Evolutionary conservation across 2,329 filamentous ascomycete genomes (phyloP), one percentile per base, ranked within the genome.

Genomic region (Verticillium albo-atrum): DNA sequence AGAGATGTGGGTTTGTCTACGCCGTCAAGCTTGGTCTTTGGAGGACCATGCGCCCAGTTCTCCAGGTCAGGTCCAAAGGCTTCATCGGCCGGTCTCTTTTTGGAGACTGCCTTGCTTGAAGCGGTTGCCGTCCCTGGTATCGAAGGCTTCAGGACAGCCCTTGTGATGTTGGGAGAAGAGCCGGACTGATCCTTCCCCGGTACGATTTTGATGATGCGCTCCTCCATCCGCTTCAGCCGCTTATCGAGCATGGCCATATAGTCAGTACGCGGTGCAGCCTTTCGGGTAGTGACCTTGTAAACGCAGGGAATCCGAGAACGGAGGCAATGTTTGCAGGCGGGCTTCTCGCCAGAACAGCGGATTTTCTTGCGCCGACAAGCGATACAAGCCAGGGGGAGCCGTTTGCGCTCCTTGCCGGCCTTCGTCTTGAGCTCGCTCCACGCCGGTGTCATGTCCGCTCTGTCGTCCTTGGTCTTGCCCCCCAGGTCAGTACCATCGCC

Each of bases 241-340:
- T 97, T 97, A 76, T 98, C 95, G 67, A 98, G 78, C 92, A 98
- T 98, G 50, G 93, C 92, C 95, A 98, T 98, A 74, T 98, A 98
- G 74, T 98, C 95, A 20, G 95, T 98, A 57, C 95, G 84, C 3
- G 95, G 95, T 3, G 93, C 92, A 1, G 94, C 92, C 74, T 98
- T 98, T 61, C 95, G 84, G 4, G 93, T 92, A 0, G 93, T 98
- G 61, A 97, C 92, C 71, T 98, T 98, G 82, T 98, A 99, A 4
- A 98, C 93, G 72, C 95, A 99, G 2, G 94, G 94, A 66, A 96
- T 96, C 51, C 94, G 86, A 56, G 94, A 96, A 59, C 93, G 86
- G 61, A 96, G 81, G 71, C 95, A 98, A 75, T 98, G 95, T 74
- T 97, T 97, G 80, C 95, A 99, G 0, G 93, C 91, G 3, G 95